These are phyloP conservation scores for Penicillium concentricum DNA, from an alignment of 2,329 filamentous ascomycete species.

Conservation along the genomic window DNA sequence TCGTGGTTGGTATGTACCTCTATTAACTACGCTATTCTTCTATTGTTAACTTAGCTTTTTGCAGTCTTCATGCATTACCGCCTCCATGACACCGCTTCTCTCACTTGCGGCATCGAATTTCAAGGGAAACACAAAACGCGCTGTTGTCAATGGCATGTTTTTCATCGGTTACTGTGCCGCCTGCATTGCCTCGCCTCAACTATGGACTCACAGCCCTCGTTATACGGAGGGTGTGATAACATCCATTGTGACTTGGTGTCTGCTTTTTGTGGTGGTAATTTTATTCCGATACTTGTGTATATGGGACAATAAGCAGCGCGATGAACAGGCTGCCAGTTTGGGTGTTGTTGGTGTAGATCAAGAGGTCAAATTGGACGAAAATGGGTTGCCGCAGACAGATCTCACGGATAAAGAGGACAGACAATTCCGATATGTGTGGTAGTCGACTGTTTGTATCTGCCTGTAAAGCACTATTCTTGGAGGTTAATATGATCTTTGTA, in stretches of 20 bases:
- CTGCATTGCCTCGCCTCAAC: constrained; percentile 50
- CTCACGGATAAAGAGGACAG: constrained; percentile 15
- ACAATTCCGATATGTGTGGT: constrained; percentile 13
- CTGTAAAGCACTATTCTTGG: background rate
- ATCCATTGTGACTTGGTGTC: constrained; percentile 28
- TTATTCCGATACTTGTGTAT: constrained; percentile 15
- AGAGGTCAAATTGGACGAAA: constrained; percentile 12
- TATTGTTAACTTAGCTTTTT: background rate
- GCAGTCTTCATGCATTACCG: constrained; percentile 45
- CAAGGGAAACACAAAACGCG: constrained; percentile 53
- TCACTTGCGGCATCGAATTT: constrained; percentile 51
- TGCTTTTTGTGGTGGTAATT: constrained; percentile 15
- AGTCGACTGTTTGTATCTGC: background rate
- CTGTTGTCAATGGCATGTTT: constrained; percentile 49
- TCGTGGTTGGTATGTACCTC: constrained; percentile 45
- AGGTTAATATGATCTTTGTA: background rate
- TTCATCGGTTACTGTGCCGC: constrained; percentile 53
- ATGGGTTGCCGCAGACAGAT: constrained; percentile 13
- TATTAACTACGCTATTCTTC: background rate
- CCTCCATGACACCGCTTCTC: constrained; percentile 45
- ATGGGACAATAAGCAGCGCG: constrained; percentile 15
- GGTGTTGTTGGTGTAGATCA: background rate
- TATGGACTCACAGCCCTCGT: constrained; percentile 46
- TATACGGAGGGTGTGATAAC: constrained; percentile 51
- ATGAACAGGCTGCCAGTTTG: constrained; percentile 4